phyloP scores from a whole-genome alignment of 1,284 basidiomycete species.

The Cryptococcus floricola region DNA sequence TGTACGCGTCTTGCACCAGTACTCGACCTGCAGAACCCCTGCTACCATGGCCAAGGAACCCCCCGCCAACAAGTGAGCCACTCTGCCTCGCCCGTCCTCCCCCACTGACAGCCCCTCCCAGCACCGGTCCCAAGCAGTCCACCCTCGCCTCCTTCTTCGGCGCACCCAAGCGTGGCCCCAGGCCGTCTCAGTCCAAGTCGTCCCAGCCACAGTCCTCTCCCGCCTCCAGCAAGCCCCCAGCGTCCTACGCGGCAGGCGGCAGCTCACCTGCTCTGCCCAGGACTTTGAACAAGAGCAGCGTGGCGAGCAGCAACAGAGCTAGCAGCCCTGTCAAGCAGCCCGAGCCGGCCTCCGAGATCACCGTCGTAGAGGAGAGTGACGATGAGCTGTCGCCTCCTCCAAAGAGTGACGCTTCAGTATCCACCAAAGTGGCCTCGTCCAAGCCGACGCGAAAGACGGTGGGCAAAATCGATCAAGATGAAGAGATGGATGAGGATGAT shows the following conservation, averaged over 20 bases:
- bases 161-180: slow-evolving; percentile 32
- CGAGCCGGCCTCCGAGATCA: slow-evolving; percentile 11
- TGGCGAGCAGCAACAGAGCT: slow-evolving; percentile 13
- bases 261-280: slow-evolving; percentile 25
- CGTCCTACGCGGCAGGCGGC: slow-evolving; percentile 24
- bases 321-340: slow-evolving; percentile 19
- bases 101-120: slow-evolving; percentile 3
- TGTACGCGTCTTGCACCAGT: too few relatives aligned
- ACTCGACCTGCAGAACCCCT: not conserved
- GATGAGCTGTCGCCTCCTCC: slow-evolving; percentile 30
- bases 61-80: not conserved
- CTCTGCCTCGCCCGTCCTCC: not conserved
- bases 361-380: slow-evolving; percentile 16
- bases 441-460: slow-evolving; percentile 20
- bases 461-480: slow-evolving; percentile 16
- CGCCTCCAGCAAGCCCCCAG: slow-evolving; percentile 23
- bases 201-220: slow-evolving; percentile 23
- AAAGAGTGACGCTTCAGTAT: slow-evolving; percentile 11
- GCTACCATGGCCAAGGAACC: not conserved
- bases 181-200: slow-evolving; percentile 10
- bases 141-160: slow-evolving; percentile 50
- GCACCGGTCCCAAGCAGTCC: slow-evolving; percentile 35
- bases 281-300: slow-evolving; percentile 7
- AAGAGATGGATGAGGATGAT: slow-evolving; percentile 27
- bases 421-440: slow-evolving; percentile 18